Base-by-base conservation (phyloP, 169 alveolate genomes). In the Plasmodium fragile region DNA sequence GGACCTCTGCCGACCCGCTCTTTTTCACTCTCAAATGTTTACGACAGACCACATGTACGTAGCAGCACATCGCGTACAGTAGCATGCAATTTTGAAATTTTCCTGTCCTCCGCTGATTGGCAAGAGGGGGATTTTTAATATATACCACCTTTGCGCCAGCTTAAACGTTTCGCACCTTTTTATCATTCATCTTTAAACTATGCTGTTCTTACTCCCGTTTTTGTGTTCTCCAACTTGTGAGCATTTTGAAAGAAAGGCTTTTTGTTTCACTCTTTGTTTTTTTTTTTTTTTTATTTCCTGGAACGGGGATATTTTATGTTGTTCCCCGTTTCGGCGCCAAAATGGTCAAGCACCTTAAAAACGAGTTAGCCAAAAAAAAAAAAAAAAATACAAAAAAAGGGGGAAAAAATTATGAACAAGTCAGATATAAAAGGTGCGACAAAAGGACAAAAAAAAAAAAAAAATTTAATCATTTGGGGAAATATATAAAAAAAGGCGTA, bases 261-360 rank as follows among this genome's bases (percentile, higher is more conserved):
- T 65, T 28, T 65, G 36, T 28, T 25, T 65, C 30, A 4, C 36
- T 59, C 18, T 18, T 59, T 13, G 16, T 59, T 18, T 65, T 65
- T 65, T 65, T 65, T 65, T 65, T 65, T 65, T 65, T 65, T 65
- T 65, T 65, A 22, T 49, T 49, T 49, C 59, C 59, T 13, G 59
- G 59, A 13, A 43, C 6, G 6, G 53, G 16, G 16, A 49, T 0
- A 49, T 3, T 49, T 49, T n/a, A n/a, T n/a, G n/a, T 22, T 89
- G 79, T 79, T 70, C 90, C 43, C 81, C 91, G 34, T 89, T 65
- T 59, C 49, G 49, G 53, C 43, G 36, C 71, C 78, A 69, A 34
- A 49, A 85, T 52, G 55, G 55, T 65, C 30, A 65, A 41, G 22
- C 59, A 36, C 85, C 13, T 85, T 82, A 82, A 34, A 34, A 34